phyloP scores from a whole-genome alignment of 148 eudicot genomes.

The Amaranthus palmeri region DNA sequence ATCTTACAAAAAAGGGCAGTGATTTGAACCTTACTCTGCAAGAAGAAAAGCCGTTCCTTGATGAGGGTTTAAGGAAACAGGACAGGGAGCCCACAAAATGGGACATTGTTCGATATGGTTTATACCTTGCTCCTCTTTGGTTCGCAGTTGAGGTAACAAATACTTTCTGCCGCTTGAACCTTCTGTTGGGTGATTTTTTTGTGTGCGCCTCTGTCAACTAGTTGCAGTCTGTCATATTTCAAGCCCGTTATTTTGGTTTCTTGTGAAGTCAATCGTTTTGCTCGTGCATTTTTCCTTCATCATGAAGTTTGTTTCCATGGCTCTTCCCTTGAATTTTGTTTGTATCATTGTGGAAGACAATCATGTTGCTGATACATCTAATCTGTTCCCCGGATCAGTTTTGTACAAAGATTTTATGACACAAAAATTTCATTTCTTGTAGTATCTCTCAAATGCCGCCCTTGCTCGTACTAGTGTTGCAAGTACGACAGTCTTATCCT shows the following conservation, averaged over 20 bases:
- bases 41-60: slow-evolving; percentile 63
- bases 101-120: slow-evolving; percentile 79
- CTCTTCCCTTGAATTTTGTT: too few relatives aligned
- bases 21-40: slow-evolving; percentile 53
- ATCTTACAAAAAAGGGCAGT: slow-evolving; percentile 52
- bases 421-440: slow-evolving; percentile 29
- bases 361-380: not conserved
- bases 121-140: slow-evolving; percentile 93
- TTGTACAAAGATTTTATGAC: slow-evolving; percentile 4
- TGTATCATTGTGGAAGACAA: too few relatives aligned
- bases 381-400: slow-evolving; percentile 7
- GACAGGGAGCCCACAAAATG: slow-evolving; percentile 56
- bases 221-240: not conserved
- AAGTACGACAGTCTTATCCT: slow-evolving; percentile 95
- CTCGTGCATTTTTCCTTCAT: not conserved
- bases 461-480: slow-evolving; percentile 99
- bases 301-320: too few relatives aligned
- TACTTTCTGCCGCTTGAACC: not conserved
- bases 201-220: not conserved
- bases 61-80: slow-evolving; percentile 32
- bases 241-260: not conserved
- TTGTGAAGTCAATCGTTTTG: not conserved
- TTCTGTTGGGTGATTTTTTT: not conserved
- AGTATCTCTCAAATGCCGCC: slow-evolving; percentile 98
- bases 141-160: slow-evolving; percentile 81